Evolutionary conservation across 805 yeast species (phyloP).

Genomic region (Wickerhamomyces chaumierensis): DNA sequence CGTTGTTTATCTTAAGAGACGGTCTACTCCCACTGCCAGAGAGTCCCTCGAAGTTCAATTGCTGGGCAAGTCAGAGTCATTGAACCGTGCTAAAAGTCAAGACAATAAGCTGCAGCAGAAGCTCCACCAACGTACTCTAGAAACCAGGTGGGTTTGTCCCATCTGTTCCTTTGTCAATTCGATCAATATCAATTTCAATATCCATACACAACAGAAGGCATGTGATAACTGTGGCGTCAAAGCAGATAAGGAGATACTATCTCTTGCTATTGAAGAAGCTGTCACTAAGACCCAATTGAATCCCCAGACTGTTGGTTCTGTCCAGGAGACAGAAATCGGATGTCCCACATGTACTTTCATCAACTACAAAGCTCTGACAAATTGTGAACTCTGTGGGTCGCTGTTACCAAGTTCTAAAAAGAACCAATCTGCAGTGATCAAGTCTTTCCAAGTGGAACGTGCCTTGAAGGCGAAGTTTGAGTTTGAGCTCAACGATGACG

Average conservation of each 20-base stretch:
- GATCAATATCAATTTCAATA: conserved; percentile 21
- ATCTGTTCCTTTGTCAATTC: conserved; percentile 70
- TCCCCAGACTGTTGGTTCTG: no score
- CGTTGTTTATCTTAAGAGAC: conserved; percentile 26
- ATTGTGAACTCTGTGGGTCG: conserved; percentile 85
- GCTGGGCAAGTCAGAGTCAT: no score
- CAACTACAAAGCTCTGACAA: conserved; percentile 67
- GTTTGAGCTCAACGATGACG: conserved; percentile 20
- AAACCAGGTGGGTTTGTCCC: conserved; percentile 68
- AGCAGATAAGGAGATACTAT: conserved; percentile 26
- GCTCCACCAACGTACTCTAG: conserved; percentile 1
- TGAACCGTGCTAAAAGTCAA: no score
- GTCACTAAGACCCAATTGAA: not conserved
- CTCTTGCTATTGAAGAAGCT: conserved; percentile 17
- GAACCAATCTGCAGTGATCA: conserved; percentile 14
- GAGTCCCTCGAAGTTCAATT: no score
- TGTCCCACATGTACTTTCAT: conserved; percentile 65
- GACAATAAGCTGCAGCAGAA: no score
- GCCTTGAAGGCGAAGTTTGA: conserved; percentile 13
- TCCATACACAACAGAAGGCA: conserved; percentile 11
- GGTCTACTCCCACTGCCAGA: not conserved
- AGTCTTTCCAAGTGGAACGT: conserved; percentile 22
- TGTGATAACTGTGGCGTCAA: conserved; percentile 59
- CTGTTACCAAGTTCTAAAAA: conserved; percentile 21
- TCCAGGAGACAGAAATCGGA: not conserved